phyloP scores from a whole-genome alignment of 1,284 basidiomycete genomes.

The Leccinum angustisporum region DNA sequence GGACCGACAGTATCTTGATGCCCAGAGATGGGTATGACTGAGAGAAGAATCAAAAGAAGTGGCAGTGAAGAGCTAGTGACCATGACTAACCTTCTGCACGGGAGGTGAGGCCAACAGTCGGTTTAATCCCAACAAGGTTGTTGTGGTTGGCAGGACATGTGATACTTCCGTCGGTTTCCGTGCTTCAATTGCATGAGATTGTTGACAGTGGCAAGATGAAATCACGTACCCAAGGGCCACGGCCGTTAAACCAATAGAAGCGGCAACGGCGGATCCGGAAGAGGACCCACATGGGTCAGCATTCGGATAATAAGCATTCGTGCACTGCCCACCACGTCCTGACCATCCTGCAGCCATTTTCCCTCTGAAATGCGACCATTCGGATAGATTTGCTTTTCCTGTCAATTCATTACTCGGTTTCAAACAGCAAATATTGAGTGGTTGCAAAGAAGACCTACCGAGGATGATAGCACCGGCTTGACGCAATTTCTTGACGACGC shows the following conservation, averaged over 20 bases:
- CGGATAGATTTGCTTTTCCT: conserved; percentile 66
- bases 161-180: conserved; percentile 69
- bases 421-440: too few species aligned
- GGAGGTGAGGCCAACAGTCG: conserved; percentile 61
- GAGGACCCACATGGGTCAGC: conserved; percentile 66
- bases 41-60: background rate
- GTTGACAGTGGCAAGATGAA: background rate
- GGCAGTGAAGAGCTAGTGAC: background rate
- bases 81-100: conserved; percentile 47
- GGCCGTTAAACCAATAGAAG: conserved; percentile 61
- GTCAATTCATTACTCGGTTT: background rate
- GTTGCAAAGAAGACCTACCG: conserved; percentile 31
- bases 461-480: conserved; percentile 68
- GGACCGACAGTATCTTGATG: conserved; percentile 69
- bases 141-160: conserved; percentile 52
- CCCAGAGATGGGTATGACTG: conserved; percentile 60
- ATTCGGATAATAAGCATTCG: conserved; percentile 58
- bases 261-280: conserved; percentile 60
- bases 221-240: conserved; percentile 49
- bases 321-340: conserved; percentile 63
- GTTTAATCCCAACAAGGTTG: conserved; percentile 59
- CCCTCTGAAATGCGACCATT: conserved; percentile 62
- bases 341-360: conserved; percentile 61
- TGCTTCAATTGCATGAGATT: conserved; percentile 16
- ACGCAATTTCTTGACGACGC: conserved; percentile 58